Conservation (phyloP, 1,139 yeast genomes). For the Pichia sp. region DNA sequence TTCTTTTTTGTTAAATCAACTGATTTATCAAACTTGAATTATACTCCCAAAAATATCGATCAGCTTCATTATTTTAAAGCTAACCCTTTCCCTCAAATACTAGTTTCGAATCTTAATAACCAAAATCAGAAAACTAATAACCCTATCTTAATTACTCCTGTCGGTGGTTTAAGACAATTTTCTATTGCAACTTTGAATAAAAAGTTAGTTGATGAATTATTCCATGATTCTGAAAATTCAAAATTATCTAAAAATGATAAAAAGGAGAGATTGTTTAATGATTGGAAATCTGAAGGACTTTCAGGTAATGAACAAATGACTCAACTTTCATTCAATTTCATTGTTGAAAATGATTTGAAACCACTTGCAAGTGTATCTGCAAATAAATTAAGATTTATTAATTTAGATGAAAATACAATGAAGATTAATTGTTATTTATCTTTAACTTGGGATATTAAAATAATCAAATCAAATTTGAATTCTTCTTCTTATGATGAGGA, state of each 20-base stretch:
- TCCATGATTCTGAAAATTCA: constrained; percentile 15
- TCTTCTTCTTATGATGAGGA: constrained; percentile 3
- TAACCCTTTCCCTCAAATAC: constrained; percentile 15
- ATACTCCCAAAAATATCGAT: constrained; percentile 2
- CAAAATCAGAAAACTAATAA: constrained; percentile 2
- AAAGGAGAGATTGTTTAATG: constrained; percentile 11
- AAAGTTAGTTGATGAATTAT: constrained; percentile 26
- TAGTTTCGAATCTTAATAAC: constrained; percentile 9
- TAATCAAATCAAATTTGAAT: constrained; percentile 1
- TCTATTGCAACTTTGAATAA: constrained; percentile 31
- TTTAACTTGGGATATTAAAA: constrained; percentile 28
- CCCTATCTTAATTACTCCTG: constrained; percentile 37
- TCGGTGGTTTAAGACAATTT: constrained; percentile 46
- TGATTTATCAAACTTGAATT: constrained; percentile 1
- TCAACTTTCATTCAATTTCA: constrained; percentile 45
- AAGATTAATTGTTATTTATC: constrained; percentile 36
- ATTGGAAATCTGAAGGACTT: constrained; percentile 19
- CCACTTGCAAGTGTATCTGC: constrained; percentile 40
- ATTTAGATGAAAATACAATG: constrained; percentile 33
- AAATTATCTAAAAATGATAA: constrained; percentile 3
- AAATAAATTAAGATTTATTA: constrained; percentile 41
- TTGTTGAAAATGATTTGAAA: constrained; percentile 40
- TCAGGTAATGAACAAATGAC: constrained; percentile 32
- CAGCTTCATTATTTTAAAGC: constrained; percentile 10
- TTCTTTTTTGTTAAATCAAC: constrained; percentile 17